phyloP scores from a whole-genome alignment of 768 basidiomycete species.

The Tephrocybe sp. region DNA sequence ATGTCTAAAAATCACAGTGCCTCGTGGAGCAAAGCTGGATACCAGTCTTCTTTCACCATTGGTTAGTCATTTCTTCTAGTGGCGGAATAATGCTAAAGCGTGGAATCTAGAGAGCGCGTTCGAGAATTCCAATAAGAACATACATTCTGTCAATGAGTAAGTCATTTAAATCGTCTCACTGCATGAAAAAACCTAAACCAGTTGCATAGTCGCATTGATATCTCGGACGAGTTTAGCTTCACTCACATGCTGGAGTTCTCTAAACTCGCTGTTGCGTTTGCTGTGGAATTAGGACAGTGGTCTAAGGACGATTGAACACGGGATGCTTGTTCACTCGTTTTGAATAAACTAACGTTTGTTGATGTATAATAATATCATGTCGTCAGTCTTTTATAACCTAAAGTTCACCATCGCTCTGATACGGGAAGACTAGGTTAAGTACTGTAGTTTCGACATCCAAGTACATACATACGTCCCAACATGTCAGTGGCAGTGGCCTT shows the following conservation, averaged over 20 bases:
- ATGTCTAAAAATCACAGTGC: constrained; percentile 40
- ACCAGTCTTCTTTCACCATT: constrained; percentile 81
- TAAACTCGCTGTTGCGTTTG: constrained; percentile 78
- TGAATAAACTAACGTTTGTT: no score
- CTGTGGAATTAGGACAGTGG: constrained; percentile 66
- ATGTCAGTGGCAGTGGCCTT: no score
- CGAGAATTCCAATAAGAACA: constrained; percentile 76
- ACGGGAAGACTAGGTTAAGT: no score
- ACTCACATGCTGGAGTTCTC: constrained; percentile 87
- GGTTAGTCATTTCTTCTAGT: constrained; percentile 40
- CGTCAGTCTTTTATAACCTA: no score
- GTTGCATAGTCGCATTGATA: constrained; percentile 66
- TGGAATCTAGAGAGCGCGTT: constrained; percentile 57
- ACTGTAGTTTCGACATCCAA: no score
- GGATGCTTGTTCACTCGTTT: background rate
- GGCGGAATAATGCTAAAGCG: constrained; percentile 14
- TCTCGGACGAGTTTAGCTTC: constrained; percentile 88
- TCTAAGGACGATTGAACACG: background rate
- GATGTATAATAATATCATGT: no score
- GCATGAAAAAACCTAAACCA: constrained; percentile 15
- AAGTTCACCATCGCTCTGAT: no score
- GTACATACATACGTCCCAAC: no score
- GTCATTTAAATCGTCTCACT: constrained; percentile 25
- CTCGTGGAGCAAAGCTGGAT: constrained; percentile 85
- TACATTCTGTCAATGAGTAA: constrained; percentile 81